Evolutionary conservation across 1,284 basidiomycete genomes (phyloP).

Genomic region (Ganoderma sinense): DNA sequence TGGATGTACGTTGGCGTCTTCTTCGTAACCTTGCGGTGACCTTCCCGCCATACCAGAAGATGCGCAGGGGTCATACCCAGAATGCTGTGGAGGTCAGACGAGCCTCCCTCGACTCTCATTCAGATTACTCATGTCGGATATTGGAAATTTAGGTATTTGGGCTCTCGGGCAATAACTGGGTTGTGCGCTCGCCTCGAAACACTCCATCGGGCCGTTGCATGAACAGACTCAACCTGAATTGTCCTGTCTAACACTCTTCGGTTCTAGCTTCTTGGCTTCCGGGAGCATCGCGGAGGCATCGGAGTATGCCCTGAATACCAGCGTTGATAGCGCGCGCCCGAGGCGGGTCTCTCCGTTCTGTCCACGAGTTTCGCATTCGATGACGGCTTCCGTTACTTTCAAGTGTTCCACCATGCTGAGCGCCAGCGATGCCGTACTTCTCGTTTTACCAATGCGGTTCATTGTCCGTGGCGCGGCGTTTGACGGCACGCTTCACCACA

Average conservation of each 20-base stretch:
- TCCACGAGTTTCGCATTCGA: not conserved
- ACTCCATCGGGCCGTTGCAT: not conserved
- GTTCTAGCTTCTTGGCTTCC: not conserved
- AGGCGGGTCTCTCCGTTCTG: not conserved
- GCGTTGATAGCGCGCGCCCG: not conserved
- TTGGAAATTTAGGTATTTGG: not conserved
- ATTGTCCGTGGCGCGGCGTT: not conserved
- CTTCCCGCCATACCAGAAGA: not conserved
- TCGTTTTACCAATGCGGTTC: not conserved
- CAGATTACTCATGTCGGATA: not conserved
- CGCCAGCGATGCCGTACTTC: not conserved
- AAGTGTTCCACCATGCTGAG: not conserved
- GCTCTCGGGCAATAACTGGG: not conserved
- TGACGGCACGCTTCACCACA: not conserved
- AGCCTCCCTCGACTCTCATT: not conserved
- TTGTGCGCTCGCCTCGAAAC: not conserved
- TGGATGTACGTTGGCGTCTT: not conserved
- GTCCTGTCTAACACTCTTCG: not conserved
- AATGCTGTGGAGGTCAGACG: not conserved
- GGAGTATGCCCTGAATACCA: not conserved
- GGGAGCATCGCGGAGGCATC: not conserved
- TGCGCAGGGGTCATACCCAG: not conserved
- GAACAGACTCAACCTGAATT: not conserved
- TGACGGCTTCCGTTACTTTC: not conserved
- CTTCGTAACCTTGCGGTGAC: not conserved